Evolutionary conservation across 352 stramenopile genomes (phyloP), one percentile per base, ranked within the genome.

Genomic region (Discostella stelligera): DNA sequence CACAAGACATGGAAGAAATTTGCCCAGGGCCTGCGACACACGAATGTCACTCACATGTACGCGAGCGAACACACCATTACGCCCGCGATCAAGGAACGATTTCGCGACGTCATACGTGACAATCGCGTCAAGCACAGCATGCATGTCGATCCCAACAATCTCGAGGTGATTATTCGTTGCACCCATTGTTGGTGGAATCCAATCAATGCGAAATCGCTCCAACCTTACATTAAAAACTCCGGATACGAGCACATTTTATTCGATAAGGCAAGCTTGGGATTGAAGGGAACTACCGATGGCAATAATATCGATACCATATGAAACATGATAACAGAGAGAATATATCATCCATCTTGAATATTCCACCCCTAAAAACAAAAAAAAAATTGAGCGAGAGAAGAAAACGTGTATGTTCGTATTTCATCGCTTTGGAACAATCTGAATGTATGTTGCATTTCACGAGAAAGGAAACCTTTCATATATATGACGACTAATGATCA

Each of bases 121-220:
- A 96, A 96, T 77, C 72, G 91, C n/a, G 72, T 74, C 20, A 96
- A 95, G 72, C 93, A 96, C 77, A 82, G 82, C 25, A 86, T 93
- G 79, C 93, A 96, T 66, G 91, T 83, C 48, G 77, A 91, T 75
- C 84, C 89, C 18, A 82, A 87, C 20, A 96, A 96, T 82, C 66
- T 95, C 14, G 82, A 93, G 44, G 89, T 95, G 4, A 96, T 96
- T 55, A 65, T 93, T 25, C 80, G 88, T 18, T 95, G 90, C 59
- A 96, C 93, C 3, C 92, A 96, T 74, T 95, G 90, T 77, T 96
- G 93, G 93, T 96, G 91, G 89, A 94, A 94, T 76, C 89, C 89
- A 21, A 90, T 94, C 20, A 94, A 94, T 79, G 82, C 89, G 0
- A 83, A 88, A 50, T 66, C 75, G 10, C 77, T 94, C 7, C 73